These are phyloP conservation scores for Abrus precatorius DNA, from an alignment of 306 rosid genomes.

Conservation along the genomic window DNA sequence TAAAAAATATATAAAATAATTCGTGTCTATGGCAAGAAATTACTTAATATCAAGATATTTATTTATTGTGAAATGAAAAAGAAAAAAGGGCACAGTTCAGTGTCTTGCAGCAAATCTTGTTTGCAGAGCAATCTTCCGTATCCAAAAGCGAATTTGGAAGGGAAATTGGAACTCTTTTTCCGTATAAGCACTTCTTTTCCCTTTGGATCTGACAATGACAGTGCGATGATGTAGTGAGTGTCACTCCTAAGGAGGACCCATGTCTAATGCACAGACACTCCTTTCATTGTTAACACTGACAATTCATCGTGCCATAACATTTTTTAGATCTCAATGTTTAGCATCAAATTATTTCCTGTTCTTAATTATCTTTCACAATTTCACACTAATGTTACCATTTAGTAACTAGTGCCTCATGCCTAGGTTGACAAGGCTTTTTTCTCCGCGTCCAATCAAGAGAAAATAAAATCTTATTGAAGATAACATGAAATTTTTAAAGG, in stretches of 20 bases:
- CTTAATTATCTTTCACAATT: background rate
- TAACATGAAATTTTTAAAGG: background rate
- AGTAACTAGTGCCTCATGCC: constrained; percentile 16
- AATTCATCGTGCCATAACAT: background rate
- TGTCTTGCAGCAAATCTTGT: constrained; percentile 26
- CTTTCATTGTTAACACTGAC: too few species aligned
- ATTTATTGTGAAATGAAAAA: background rate
- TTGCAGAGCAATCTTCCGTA: background rate
- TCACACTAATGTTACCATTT: constrained; percentile 28
- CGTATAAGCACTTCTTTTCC: constrained; percentile 18
- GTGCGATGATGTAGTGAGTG: constrained; percentile 13
- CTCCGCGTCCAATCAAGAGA: constrained; percentile 22
- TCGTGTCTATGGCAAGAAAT: too few species aligned
- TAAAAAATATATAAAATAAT: too few species aligned
- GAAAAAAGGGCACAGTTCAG: background rate
- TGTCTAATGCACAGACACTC: background rate
- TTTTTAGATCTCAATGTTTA: constrained; percentile 37
- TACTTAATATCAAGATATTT: too few species aligned
- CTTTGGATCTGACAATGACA: constrained; percentile 38
- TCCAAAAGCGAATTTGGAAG: background rate
- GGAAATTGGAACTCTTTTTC: constrained; percentile 11
- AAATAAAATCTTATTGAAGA: constrained; percentile 32
- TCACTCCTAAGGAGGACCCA: constrained; percentile 23
- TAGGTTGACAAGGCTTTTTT: background rate
- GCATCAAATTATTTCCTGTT: background rate